These are phyloP conservation scores for Suillus placidus DNA, from an alignment of 768 basidiomycete genomes.

Conservation along the genomic window DNA sequence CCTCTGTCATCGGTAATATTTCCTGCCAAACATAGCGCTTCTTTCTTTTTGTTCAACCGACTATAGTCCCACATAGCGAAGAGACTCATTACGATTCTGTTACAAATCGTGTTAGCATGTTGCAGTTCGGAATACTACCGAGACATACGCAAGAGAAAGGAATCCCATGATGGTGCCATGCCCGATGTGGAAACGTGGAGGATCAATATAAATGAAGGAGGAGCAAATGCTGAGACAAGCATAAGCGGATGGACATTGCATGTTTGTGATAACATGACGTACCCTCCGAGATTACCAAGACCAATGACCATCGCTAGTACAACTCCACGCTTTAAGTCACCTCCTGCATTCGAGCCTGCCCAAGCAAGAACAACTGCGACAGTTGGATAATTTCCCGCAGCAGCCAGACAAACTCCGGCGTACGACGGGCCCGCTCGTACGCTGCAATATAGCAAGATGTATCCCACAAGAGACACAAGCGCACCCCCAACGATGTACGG, in stretches of 20 bases:
- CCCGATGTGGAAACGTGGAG: conserved; percentile 40
- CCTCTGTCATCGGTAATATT: conserved; percentile 44
- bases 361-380: conserved; percentile 54
- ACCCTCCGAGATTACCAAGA: conserved; percentile 57
- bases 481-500: conserved; percentile 49
- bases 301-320: conserved; percentile 57
- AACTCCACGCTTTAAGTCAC: conserved; percentile 55
- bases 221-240: conserved; percentile 37
- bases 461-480: conserved; percentile 53
- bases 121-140: conserved; percentile 12
- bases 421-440: conserved; percentile 36
- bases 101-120: conserved; percentile 30
- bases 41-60: conserved; percentile 52
- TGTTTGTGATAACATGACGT: conserved; percentile 34
- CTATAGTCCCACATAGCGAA: conserved; percentile 53
- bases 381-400: conserved; percentile 54
- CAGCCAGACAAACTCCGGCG: conserved; percentile 51
- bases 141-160: conserved; percentile 30
- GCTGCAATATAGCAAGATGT: conserved; percentile 47
- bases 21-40: conserved; percentile 44
- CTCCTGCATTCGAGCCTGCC: conserved; percentile 57
- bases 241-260: conserved; percentile 2
- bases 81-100: conserved; percentile 43
- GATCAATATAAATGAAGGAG: conserved; percentile 45
- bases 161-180: conserved; percentile 42